Evolutionary conservation across 331 rosid genomes (phyloP), one percentile per base, ranked within the genome.

Genomic region (Phaseolus coccineus): DNA sequence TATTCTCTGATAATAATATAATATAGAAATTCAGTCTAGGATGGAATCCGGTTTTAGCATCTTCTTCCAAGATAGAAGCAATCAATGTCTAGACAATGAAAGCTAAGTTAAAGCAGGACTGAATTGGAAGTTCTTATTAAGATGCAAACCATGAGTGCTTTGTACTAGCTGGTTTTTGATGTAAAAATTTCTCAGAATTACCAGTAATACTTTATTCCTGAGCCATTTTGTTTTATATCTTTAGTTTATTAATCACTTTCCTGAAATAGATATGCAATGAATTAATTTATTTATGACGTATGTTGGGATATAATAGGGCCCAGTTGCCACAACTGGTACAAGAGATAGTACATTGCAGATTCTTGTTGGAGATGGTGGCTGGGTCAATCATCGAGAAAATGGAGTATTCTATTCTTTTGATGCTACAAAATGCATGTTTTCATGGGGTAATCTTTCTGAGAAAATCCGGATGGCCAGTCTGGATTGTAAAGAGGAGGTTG

Each of bases 391-490:
- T 84, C 82, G 91, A 6, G 99, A 95, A 85, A 93, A 93, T 87
- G 98, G 96, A 84, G 87, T 95, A 66, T 39, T 84, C 69, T 93
- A 91, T 87, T 92, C 96, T 78, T 95, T 95, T 76, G 91, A 92
- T 81, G 87, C 93, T 68, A 88, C 93, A n/a, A 95, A 88, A 88
- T 92, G 99, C 86, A 95, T 93, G 97, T 95, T 95, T 87, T 95
- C 97, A 59, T 95, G 99, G 97, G 99, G 97, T 15, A 95, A 93
- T 89, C 94, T 91, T 74, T 95, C 97, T 63, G 98, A 92, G 91
- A 90, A 91, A 85, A 90, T 88, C 42, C 93, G 99, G 44, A 93
- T 95, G 98, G 93, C 85, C 68, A 86, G 11, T 56, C 66, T 87
- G 63, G 80, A 90, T 77, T 95, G 98, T 85, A 83, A 73, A 76